Evolutionary conservation across 495 filamentous ascomycete species (phyloP).

Genomic region (Polyplosphaeria fusca): DNA sequence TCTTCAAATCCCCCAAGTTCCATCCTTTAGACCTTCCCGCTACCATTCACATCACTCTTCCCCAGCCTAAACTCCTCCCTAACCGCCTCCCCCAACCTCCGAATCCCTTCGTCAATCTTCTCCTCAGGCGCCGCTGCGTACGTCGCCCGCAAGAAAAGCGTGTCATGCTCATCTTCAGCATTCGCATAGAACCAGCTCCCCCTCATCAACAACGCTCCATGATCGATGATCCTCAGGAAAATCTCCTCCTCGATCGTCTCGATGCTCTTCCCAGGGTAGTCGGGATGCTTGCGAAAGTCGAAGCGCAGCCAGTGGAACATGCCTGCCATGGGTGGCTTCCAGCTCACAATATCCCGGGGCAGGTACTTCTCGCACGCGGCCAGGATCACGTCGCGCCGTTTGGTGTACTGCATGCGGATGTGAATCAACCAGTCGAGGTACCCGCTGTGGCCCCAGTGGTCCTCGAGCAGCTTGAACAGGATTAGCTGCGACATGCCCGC

Average conservation of each 20-base stretch:
- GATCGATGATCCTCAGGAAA: slow-evolving; percentile 66
- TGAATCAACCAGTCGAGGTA: slow-evolving; percentile 88
- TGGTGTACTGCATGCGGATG: slow-evolving; percentile 78
- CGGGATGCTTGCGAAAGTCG: slow-evolving; percentile 70
- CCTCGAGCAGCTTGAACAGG: slow-evolving; percentile 85
- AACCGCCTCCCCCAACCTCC: slow-evolving; percentile 69
- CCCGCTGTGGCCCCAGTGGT: slow-evolving; percentile 90
- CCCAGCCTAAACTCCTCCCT: slow-evolving; percentile 56
- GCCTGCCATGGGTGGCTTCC: slow-evolving; percentile 80
- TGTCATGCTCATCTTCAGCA: slow-evolving; percentile 45
- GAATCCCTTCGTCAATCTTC: slow-evolving; percentile 74
- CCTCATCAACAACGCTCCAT: slow-evolving; percentile 70
- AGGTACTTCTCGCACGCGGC: slow-evolving; percentile 77
- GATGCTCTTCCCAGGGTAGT: slow-evolving; percentile 49
- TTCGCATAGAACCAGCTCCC: slow-evolving; percentile 88
- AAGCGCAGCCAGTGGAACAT: slow-evolving; percentile 96
- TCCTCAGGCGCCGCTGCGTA: slow-evolving; percentile 76
- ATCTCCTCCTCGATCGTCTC: slow-evolving; percentile 79
- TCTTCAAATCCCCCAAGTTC: too few relatives aligned
- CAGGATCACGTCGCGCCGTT: slow-evolving; percentile 71
- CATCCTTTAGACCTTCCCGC: slow-evolving; percentile 8
- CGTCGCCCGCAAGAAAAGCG: slow-evolving; percentile 83
- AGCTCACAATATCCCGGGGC: slow-evolving; percentile 73
- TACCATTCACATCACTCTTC: slow-evolving; percentile 10
- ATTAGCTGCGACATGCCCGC: slow-evolving; percentile 78